A percentile compares a stretch with the other conserved stretches of the same genome.
Evolutionary conservation across 1,284 basidiomycete genomes (phyloP).

Genomic region (Fistulinella cinereoalba): DNA sequence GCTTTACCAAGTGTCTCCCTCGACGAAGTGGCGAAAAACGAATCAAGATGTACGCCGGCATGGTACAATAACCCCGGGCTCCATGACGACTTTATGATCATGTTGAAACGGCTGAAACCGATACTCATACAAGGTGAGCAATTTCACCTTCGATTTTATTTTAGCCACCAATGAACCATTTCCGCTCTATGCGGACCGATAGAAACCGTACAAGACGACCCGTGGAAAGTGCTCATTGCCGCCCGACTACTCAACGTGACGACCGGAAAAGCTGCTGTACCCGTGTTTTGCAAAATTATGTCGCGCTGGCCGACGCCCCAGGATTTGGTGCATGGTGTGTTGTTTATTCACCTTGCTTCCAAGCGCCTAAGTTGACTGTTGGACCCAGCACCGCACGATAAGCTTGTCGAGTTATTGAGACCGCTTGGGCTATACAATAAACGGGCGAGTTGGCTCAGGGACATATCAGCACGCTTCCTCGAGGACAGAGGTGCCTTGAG

Average conservation of each 20-base stretch:
- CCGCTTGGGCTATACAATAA: conserved; percentile 53
- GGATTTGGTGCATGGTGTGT: conserved; percentile 48
- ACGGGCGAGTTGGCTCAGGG: conserved; percentile 50
- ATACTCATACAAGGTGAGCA: conserved; percentile 31
- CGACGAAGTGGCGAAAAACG: not conserved
- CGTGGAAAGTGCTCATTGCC: conserved; percentile 34
- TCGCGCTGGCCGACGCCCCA: conserved; percentile 51
- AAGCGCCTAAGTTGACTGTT: no score
- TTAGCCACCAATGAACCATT: not conserved
- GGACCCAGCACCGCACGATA: conserved; percentile 27
- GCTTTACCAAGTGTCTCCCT: not conserved
- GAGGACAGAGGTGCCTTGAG: conserved; percentile 36
- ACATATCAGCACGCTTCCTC: conserved; percentile 46
- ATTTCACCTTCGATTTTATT: not conserved
- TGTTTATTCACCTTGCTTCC: no score
- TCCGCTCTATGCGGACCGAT: not conserved
- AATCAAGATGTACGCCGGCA: not conserved
- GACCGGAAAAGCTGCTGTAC: conserved; percentile 29
- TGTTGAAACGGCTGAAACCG: conserved; percentile 30
- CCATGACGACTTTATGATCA: conserved; percentile 24
- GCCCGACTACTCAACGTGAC: conserved; percentile 33
- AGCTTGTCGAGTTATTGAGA: conserved; percentile 43
- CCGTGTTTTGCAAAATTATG: conserved; percentile 50
- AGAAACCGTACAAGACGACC: conserved; percentile 28
- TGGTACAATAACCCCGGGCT: conserved; percentile 8